Evolutionary conservation across 2,329 filamentous ascomycete species (phyloP).

Genomic region (Calonectria pseudoturangicola): DNA sequence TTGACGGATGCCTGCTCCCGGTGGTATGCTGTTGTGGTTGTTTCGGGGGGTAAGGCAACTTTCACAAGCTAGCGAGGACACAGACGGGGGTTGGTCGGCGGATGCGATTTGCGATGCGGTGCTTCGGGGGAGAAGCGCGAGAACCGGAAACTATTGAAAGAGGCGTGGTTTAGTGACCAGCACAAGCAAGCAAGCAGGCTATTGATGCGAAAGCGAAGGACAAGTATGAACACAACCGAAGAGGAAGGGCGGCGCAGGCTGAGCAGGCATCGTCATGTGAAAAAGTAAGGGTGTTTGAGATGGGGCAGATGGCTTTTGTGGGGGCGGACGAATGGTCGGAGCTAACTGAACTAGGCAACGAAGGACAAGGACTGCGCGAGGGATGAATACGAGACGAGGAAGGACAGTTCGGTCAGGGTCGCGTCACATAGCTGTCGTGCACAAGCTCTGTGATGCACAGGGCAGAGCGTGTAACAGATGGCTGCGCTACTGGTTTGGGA

Average conservation of each 20-base stretch:
- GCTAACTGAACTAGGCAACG: slow-evolving; percentile 17
- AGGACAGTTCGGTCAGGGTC: background rate
- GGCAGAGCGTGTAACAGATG: slow-evolving; percentile 18
- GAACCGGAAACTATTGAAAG: slow-evolving; percentile 18
- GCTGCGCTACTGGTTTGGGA: slow-evolving; percentile 1
- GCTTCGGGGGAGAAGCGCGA: slow-evolving; percentile 1
- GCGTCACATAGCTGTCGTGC: slow-evolving; percentile 1
- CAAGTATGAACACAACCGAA: background rate
- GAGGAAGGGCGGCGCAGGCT: slow-evolving; percentile 14
- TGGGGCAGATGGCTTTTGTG: slow-evolving; percentile 22
- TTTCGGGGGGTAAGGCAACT: slow-evolving; percentile 33
- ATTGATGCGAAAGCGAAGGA: slow-evolving; percentile 18
- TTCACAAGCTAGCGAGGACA: slow-evolving; percentile 37
- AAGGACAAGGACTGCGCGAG: slow-evolving; percentile 1
- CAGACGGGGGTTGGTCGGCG: slow-evolving; percentile 1
- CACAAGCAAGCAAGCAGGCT: slow-evolving; percentile 9
- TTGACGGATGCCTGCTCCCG: slow-evolving; percentile 35
- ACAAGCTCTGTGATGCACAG: background rate
- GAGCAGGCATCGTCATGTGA: slow-evolving; percentile 37
- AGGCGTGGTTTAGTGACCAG: slow-evolving; percentile 29
- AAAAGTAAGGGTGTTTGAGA: slow-evolving; percentile 31
- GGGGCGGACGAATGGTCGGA: slow-evolving; percentile 7
- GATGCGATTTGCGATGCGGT: slow-evolving; percentile 17
- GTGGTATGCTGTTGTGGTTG: slow-evolving; percentile 14
- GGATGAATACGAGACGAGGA: slow-evolving; percentile 1